A percentile compares a stretch with the other conserved stretches of the same genome.
Evolutionary conservation across 108 stramenopile species (phyloP).

Genomic region (Cyclotella kingstonii): DNA sequence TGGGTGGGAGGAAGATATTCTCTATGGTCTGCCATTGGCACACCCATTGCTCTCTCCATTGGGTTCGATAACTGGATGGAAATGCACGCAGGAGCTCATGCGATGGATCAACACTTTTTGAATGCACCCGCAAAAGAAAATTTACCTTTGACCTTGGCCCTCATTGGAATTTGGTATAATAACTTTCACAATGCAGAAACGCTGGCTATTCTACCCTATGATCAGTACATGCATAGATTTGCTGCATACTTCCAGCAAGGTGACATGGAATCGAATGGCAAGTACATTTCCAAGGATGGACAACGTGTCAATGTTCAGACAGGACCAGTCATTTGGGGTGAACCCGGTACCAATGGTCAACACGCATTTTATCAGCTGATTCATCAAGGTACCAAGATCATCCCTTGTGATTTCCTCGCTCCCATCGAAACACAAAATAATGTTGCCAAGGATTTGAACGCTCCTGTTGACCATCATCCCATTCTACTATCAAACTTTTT

Average conservation of each 20-base stretch:
- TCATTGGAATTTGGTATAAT: slow-evolving; percentile 84
- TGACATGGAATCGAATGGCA: slow-evolving; percentile 87
- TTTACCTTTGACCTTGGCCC: slow-evolving; percentile 73
- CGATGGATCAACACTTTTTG: slow-evolving; percentile 81
- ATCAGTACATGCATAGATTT: slow-evolving; percentile 83
- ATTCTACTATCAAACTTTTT: slow-evolving; percentile 86
- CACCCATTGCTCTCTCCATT: slow-evolving; percentile 58
- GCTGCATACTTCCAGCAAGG: slow-evolving; percentile 90
- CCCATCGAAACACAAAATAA: slow-evolving; percentile 65
- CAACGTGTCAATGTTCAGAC: slow-evolving; percentile 29
- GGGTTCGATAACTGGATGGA: slow-evolving; percentile 40
- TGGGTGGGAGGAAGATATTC: slow-evolving; percentile 72
- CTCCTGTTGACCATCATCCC: slow-evolving; percentile 58
- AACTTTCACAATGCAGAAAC: slow-evolving; percentile 72
- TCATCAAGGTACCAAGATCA: slow-evolving; percentile 74
- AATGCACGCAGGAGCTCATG: slow-evolving; percentile 77
- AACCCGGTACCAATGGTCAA: slow-evolving; percentile 86
- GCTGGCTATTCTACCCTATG: slow-evolving; percentile 78
- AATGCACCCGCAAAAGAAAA: slow-evolving; percentile 66
- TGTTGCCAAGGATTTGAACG: slow-evolving; percentile 26
- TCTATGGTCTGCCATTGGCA: slow-evolving; percentile 41
- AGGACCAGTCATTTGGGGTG: slow-evolving; percentile 68
- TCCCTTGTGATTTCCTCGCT: slow-evolving; percentile 49
- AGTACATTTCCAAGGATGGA: slow-evolving; percentile 54
- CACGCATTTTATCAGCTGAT: slow-evolving; percentile 87